Evolutionary conservation across 495 filamentous ascomycete species (phyloP).

Genomic region (Bacidia gigantensis): DNA sequence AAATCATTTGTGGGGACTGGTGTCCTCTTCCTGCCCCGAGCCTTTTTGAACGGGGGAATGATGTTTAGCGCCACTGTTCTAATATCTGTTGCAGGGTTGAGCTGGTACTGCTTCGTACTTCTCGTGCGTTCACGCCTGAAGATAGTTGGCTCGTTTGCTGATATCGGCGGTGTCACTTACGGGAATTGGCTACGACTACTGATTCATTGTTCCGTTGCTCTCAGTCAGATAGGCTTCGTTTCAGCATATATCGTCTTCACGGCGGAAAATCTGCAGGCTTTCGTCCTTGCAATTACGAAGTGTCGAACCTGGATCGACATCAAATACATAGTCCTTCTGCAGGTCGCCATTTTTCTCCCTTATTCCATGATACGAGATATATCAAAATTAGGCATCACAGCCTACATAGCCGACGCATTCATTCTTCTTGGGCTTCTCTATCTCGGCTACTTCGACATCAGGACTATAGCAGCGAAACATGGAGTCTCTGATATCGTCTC

Average conservation of each 20-base stretch:
- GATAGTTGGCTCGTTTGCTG: slow-evolving; percentile 83
- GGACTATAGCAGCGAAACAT: slow-evolving; percentile 60
- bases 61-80: slow-evolving; percentile 87
- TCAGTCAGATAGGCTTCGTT: slow-evolving; percentile 91
- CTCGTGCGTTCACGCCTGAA: slow-evolving; percentile 75
- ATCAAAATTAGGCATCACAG: slow-evolving; percentile 81
- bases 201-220: slow-evolving; percentile 79
- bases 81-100: slow-evolving; percentile 65
- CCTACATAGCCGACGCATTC: slow-evolving; percentile 82
- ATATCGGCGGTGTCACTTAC: slow-evolving; percentile 86
- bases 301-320: slow-evolving; percentile 72
- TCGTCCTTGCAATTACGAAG: slow-evolving; percentile 70
- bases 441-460: slow-evolving; percentile 88
- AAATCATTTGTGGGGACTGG: slow-evolving; percentile 98
- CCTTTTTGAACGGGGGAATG: slow-evolving; percentile 93
- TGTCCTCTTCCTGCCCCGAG: slow-evolving; percentile 88
- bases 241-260: slow-evolving; percentile 98
- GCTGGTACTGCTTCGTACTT: slow-evolving; percentile 92
- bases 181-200: slow-evolving; percentile 76
- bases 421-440: slow-evolving; percentile 86
- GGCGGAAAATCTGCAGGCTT: slow-evolving; percentile 86
- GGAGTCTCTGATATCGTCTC: slow-evolving; percentile 70
- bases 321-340: slow-evolving; percentile 78
- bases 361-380: slow-evolving; percentile 90
- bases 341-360: slow-evolving; percentile 85